Evolutionary conservation across 169 alveolate genomes (phyloP).

Genomic region (Cyclospora cayetanensis): DNA sequence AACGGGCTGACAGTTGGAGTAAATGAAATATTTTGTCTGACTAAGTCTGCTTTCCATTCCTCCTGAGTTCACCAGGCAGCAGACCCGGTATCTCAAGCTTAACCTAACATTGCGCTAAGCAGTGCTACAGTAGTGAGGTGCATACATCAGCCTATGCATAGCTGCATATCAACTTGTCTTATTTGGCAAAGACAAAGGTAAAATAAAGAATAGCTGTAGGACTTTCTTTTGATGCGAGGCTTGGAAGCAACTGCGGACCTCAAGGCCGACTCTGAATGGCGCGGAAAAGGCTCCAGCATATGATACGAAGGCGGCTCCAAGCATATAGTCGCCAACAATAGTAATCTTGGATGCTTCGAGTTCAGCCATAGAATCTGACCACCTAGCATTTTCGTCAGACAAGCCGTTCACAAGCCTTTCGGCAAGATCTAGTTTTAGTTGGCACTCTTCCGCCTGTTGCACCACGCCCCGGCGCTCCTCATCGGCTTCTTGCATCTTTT

Average conservation of each 20-base stretch:
- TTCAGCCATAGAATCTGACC: constrained; percentile 93
- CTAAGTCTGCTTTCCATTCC: constrained; percentile 91
- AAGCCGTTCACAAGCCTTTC: constrained; percentile 94
- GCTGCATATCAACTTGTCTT: not conserved
- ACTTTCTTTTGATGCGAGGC: not conserved
- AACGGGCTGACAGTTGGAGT: constrained; percentile 92
- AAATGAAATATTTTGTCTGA: constrained; percentile 86
- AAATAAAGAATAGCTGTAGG: not conserved
- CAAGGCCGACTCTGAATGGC: constrained; percentile 89
- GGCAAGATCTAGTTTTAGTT: constrained; percentile 91
- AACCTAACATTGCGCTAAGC: not conserved
- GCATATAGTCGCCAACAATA: constrained; percentile 94
- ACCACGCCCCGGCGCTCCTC: constrained; percentile 87
- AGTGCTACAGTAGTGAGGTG: not conserved
- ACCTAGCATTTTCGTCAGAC: constrained; percentile 95
- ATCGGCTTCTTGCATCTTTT: constrained; percentile 91
- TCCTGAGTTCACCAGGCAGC: constrained; percentile 56
- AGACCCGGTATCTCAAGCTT: too few species aligned
- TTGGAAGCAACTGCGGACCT: not conserved
- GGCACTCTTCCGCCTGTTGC: constrained; percentile 91
- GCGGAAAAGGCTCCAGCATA: constrained; percentile 96
- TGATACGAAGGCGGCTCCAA: constrained; percentile 96
- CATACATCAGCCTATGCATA: not conserved
- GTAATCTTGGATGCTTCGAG: constrained; percentile 88
- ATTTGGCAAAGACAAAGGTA: not conserved